A percentile compares a stretch with the other conserved stretches of the same genome.
Evolutionary conservation across 2,329 filamentous ascomycete genomes (phyloP).

Genomic region (Arthroderma sp.): DNA sequence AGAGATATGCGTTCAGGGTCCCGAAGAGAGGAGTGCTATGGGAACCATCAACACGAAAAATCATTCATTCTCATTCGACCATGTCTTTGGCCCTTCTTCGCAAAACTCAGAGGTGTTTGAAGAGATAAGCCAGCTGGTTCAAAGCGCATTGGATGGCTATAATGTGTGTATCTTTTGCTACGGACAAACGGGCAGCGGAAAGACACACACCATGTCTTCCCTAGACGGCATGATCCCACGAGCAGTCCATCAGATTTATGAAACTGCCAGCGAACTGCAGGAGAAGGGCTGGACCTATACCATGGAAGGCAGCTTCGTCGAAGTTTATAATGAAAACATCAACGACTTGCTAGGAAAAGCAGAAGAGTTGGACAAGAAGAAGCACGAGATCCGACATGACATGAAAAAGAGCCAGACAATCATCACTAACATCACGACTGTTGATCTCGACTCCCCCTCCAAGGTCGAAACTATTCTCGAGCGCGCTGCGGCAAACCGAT

Average conservation of each 20-base stretch:
- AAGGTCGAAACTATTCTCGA: slow-evolving; percentile 69
- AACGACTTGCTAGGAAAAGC: slow-evolving; percentile 72
- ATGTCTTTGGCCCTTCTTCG: slow-evolving; percentile 67
- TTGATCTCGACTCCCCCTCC: slow-evolving; percentile 62
- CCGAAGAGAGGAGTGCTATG: slow-evolving; percentile 70
- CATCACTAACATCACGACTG: slow-evolving; percentile 66
- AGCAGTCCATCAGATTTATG: slow-evolving; percentile 86
- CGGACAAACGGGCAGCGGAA: slow-evolving; percentile 91
- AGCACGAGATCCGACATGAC: slow-evolving; percentile 82
- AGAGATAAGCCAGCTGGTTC: slow-evolving; percentile 92
- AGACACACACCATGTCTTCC: slow-evolving; percentile 92
- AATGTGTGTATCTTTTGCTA: slow-evolving; percentile 99
- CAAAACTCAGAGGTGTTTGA: slow-evolving; percentile 82
- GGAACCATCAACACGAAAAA: slow-evolving; percentile 64
- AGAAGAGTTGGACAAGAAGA: slow-evolving; percentile 62
- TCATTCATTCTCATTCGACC: slow-evolving; percentile 80
- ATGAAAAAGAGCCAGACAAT: slow-evolving; percentile 66
- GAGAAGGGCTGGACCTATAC: slow-evolving; percentile 90
- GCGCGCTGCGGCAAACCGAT: slow-evolving; percentile 72
- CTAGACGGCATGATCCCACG: slow-evolving; percentile 87
- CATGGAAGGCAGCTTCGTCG: slow-evolving; percentile 90
- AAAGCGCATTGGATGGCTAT: slow-evolving; percentile 91
- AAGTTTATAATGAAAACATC: slow-evolving; percentile 96
- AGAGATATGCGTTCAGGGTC: slow-evolving; percentile 72
- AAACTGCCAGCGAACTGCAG: slow-evolving; percentile 66